Percentiles rank a stretch among this genome's conserved stretches.
These are phyloP conservation scores for Epichloe gansuensis DNA, from an alignment of 2,329 filamentous ascomycete species.

Conservation along the genomic window DNA sequence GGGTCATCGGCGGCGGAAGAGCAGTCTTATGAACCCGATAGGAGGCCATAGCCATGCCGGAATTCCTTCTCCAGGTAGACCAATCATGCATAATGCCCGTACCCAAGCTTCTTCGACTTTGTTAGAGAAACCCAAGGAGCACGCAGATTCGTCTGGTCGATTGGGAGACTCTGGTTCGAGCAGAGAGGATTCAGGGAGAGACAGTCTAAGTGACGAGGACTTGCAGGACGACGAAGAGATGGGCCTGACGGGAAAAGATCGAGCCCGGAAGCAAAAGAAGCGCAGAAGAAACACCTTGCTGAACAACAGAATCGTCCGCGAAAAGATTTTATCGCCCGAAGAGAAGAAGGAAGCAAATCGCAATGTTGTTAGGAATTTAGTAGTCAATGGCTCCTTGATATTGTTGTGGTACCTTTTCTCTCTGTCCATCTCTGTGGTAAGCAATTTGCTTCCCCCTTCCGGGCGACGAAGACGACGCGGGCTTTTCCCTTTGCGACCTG, in stretches of 20 bases:
- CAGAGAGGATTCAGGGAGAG: slow-evolving; percentile 28
- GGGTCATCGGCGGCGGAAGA: slow-evolving; percentile 44
- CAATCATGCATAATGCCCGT: slow-evolving; percentile 4
- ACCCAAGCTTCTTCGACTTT: slow-evolving; percentile 11
- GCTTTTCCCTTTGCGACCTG: neutral
- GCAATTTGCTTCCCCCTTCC: slow-evolving; percentile 19
- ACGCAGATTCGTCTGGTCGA: slow-evolving; percentile 10
- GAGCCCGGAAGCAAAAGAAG: slow-evolving; percentile 53
- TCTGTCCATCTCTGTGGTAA: slow-evolving; percentile 78
- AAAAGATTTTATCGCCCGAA: slow-evolving; percentile 49
- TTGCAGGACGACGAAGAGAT: slow-evolving; percentile 81
- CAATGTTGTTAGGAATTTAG: slow-evolving; percentile 54
- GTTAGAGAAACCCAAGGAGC: slow-evolving; percentile 32
- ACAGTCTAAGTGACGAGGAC: slow-evolving; percentile 58
- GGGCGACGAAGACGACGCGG: neutral
- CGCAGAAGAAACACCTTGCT: slow-evolving; percentile 55
- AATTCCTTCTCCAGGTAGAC: slow-evolving; percentile 11
- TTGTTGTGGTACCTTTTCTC: slow-evolving; percentile 84
- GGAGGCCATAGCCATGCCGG: slow-evolving; percentile 12
- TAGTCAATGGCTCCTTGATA: slow-evolving; percentile 73
- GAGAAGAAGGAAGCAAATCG: slow-evolving; percentile 68
- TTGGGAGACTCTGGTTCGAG: slow-evolving; percentile 2
- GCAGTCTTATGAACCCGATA: slow-evolving; percentile 36
- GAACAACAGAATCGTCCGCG: slow-evolving; percentile 55
- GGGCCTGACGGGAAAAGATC: slow-evolving; percentile 65